Conservation (phyloP, 129 eudicot genomes). For the Arctium lappa region DNA sequence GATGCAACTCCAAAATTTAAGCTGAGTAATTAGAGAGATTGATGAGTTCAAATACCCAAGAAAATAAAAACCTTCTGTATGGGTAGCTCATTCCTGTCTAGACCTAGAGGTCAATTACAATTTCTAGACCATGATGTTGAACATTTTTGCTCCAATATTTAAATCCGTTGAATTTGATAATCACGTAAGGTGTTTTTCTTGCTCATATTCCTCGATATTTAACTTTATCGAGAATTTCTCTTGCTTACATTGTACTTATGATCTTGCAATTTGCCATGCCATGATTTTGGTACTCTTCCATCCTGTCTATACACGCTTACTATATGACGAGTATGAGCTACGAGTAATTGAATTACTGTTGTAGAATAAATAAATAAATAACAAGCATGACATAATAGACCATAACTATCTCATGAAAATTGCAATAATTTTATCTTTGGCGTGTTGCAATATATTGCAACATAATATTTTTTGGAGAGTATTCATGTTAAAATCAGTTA, state of each 20-base stretch:
- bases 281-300: neutral
- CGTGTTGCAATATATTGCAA: neutral
- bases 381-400: neutral
- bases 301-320: neutral
- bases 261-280: neutral
- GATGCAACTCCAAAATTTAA: too few relatives aligned
- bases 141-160: neutral
- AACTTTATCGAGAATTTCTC: neutral
- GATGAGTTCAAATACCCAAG: neutral
- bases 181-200: neutral
- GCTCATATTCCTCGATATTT: neutral
- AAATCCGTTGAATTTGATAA: neutral
- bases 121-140: neutral
- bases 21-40: too few relatives aligned
- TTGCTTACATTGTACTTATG: neutral
- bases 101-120: too few relatives aligned
- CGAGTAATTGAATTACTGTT: neutral
- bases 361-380: neutral
- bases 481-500: neutral
- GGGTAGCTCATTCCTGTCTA: neutral
- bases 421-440: neutral
- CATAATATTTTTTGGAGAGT: neutral
- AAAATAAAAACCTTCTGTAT: neutral
- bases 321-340: neutral
- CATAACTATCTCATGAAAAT: neutral